phyloP scores from a whole-genome alignment of 768 basidiomycete genomes.

The Psilocybe azurescens region DNA sequence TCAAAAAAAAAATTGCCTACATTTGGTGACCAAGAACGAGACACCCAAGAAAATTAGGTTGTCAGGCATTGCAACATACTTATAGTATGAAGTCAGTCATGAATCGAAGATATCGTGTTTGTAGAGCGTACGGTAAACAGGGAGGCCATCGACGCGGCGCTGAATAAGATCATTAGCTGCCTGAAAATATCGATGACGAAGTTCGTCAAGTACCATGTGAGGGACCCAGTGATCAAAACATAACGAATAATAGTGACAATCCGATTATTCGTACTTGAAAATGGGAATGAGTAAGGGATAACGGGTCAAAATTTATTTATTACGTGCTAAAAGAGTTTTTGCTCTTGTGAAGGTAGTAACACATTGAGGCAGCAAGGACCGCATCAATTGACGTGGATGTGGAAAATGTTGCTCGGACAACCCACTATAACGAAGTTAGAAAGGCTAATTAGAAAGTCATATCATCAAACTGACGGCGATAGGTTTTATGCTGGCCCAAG shows the following conservation, averaged over 20 bases:
- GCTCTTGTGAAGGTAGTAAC: conserved; percentile 34
- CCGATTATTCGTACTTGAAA: conserved; percentile 32
- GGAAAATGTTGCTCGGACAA: conserved; percentile 42
- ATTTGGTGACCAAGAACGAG: conserved; percentile 46
- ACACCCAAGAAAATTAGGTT: conserved; percentile 47
- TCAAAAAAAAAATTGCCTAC: conserved; percentile 28
- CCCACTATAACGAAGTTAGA: conserved; percentile 34
- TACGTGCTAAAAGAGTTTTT: conserved; percentile 25
- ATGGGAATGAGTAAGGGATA: neutral
- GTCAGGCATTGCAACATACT: conserved; percentile 19
- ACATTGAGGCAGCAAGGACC: conserved; percentile 36
- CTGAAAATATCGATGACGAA: neutral
- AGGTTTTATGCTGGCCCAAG: conserved; percentile 31
- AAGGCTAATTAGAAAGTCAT: neutral
- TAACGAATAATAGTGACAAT: conserved; percentile 39
- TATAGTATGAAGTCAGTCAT: conserved; percentile 38
- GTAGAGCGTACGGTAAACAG: conserved; percentile 39
- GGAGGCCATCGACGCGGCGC: conserved; percentile 46
- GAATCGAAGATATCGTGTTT: neutral
- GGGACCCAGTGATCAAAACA: conserved; percentile 36
- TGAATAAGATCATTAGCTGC: conserved; percentile 16
- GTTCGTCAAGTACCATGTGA: conserved; percentile 33
- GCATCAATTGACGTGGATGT: conserved; percentile 47
- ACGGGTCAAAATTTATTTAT: no score
- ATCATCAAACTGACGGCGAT: conserved; percentile 32